Conservation (phyloP, 257 asterid species). For the Solanum peruvianum region DNA sequence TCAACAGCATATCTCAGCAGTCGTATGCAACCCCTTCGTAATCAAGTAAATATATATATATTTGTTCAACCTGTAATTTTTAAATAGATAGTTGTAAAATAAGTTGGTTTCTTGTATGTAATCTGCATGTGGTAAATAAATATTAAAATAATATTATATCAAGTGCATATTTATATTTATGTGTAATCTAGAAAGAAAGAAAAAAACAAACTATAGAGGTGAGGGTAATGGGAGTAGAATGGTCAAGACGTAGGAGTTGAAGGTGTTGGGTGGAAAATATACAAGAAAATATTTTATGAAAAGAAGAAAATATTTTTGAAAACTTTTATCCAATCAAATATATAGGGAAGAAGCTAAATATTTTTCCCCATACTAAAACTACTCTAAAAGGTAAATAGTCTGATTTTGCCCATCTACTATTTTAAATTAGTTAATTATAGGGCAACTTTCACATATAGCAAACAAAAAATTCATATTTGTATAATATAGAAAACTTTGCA, state of each 20-base stretch:
- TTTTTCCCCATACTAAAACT: too few relatives aligned
- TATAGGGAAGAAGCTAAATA: too few relatives aligned
- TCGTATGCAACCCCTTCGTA: conserved; percentile 6
- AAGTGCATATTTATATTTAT: too few relatives aligned
- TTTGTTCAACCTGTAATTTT: not conserved
- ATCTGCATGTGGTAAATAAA: not conserved
- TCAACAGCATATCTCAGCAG: conserved; percentile 17
- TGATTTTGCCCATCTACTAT: not conserved
- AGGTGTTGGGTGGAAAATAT: not conserved
- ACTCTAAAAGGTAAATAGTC: not conserved
- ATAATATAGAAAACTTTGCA: too few relatives aligned
- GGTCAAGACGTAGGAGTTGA: not conserved
- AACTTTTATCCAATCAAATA: not conserved
- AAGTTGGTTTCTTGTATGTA: not conserved
- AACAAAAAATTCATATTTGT: too few relatives aligned
- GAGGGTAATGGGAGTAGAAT: not conserved
- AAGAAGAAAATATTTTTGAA: not conserved
- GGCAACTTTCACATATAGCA: too few relatives aligned
- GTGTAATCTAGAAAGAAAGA: too few relatives aligned
- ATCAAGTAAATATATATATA: conserved; percentile 9
- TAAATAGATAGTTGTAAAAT: not conserved
- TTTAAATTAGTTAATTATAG: not conserved
- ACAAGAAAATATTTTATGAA: not conserved
- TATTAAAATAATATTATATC: too few relatives aligned
- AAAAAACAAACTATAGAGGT: too few relatives aligned